Evolutionary conservation across 345 rosid species (phyloP).

Genomic region (Angophora floribunda): DNA sequence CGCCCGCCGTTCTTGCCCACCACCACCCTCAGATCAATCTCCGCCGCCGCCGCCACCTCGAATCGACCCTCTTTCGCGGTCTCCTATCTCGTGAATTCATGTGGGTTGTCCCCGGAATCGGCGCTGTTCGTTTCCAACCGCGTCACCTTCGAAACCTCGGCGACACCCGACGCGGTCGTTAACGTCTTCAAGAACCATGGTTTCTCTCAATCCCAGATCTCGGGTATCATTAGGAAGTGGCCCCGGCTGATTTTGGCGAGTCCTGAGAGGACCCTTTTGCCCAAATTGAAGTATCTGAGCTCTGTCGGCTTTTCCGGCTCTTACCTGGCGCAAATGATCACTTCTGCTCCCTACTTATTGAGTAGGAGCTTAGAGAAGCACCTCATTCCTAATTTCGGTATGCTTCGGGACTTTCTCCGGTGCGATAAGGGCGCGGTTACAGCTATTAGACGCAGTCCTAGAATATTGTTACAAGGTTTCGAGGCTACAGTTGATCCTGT

Average conservation of each 20-base stretch:
- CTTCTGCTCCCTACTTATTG: background rate
- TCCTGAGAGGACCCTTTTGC: conserved; percentile 15
- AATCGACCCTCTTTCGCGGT: background rate
- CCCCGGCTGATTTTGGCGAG: background rate
- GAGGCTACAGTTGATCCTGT: background rate
- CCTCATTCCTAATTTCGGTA: conserved; percentile 7
- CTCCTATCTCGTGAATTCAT: background rate
- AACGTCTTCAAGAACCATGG: conserved; percentile 4
- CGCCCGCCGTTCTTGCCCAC: background rate
- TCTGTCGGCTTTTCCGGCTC: conserved; percentile 13
- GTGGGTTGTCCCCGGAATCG: background rate
- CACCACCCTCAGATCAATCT: background rate
- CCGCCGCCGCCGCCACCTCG: background rate
- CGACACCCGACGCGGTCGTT: conserved; percentile 2
- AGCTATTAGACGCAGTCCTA: background rate
- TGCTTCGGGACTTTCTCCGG: background rate
- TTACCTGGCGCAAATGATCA: background rate
- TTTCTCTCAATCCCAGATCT: conserved; percentile 13
- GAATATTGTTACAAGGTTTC: background rate
- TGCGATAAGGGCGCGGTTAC: background rate
- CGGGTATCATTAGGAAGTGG: background rate
- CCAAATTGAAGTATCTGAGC: conserved; percentile 23
- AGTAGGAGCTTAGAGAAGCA: background rate
- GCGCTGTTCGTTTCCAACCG: background rate
- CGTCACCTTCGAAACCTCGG: background rate